A percentile compares a stretch with the other conserved stretches of the same genome.
These are phyloP conservation scores for Verticillium dahliae DNA, from an alignment of 2,329 filamentous ascomycete species.

Conservation along the genomic window DNA sequence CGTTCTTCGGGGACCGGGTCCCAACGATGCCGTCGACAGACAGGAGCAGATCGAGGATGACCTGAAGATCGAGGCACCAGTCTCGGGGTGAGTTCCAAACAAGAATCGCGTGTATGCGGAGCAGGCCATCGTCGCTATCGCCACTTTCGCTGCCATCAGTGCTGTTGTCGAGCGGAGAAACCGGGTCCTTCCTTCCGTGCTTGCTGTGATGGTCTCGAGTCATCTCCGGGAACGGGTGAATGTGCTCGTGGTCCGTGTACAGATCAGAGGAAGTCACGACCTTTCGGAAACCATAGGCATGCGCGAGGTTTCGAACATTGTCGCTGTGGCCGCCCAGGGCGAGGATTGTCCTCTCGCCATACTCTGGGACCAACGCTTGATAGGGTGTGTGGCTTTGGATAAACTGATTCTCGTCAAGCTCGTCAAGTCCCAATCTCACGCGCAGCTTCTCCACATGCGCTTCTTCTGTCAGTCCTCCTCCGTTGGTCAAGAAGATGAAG, in stretches of 20 bases:
- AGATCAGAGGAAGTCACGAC: slow-evolving; percentile 30
- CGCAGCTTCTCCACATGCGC: slow-evolving; percentile 56
- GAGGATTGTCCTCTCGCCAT: slow-evolving; percentile 45
- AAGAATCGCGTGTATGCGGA: slow-evolving; percentile 22
- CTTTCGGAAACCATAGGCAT: slow-evolving; percentile 25
- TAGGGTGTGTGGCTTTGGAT: slow-evolving; percentile 74
- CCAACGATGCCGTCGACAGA: slow-evolving; percentile 51
- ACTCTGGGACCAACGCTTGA: slow-evolving; percentile 41
- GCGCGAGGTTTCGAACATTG: slow-evolving; percentile 20
- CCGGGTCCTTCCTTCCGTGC: slow-evolving; percentile 25
- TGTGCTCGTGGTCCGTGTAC: slow-evolving; percentile 12
- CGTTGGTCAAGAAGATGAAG: slow-evolving; percentile 70
- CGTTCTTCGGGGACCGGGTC: slow-evolving; percentile 55
- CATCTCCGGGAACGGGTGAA: slow-evolving; percentile 27
- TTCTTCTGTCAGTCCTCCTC: slow-evolving; percentile 61
- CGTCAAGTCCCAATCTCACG: slow-evolving; percentile 40
- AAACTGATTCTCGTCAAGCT: slow-evolving; percentile 39
- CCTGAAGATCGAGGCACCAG: slow-evolving; percentile 26
- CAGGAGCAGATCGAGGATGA: slow-evolving; percentile 22
- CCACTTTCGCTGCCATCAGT: not conserved
- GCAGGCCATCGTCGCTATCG: slow-evolving; percentile 22
- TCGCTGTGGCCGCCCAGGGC: slow-evolving; percentile 42
- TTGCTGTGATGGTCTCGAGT: slow-evolving; percentile 22
- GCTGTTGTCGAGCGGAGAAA: not conserved
- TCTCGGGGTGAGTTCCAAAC: slow-evolving; percentile 26